Base-by-base conservation (phyloP, 2,329 filamentous ascomycete genomes). In the Xylariaceae sp. region DNA sequence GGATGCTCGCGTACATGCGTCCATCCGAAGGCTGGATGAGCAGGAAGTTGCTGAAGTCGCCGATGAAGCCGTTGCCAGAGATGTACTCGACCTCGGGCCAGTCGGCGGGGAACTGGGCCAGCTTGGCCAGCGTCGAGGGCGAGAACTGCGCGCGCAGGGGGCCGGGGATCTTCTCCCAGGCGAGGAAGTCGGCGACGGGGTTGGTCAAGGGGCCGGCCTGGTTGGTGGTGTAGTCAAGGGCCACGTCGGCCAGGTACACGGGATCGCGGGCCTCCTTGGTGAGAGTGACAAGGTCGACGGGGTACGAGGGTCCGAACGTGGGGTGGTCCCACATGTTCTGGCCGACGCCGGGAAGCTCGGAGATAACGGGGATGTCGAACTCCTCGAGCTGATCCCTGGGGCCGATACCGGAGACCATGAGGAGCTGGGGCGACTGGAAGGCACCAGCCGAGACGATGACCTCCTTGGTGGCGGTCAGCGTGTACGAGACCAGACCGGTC, bases 161-260 rank as follows among this genome's bases (percentile, higher is more conserved):
- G 5, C 14, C 35, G 8, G 59, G 59, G 8, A 61, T 40, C 41
- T 58, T 59, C 46, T 61, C 59, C 42, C 50, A 55, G n/a, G 47
- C 51, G 9, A 50, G 31, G 29, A 56, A 50, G 26, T 54, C 53
- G 15, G 47, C 41, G 30, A 47, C 46, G 16, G 46, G 38, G 11
- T 44, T 52, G 15, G 51, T 54, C 17, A 56, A 41, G 4, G 53
- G 46, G 0, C 59, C 59, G 1, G 46, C 33, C 4, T 24, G 21
- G 21, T 11, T 24, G 21, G 21, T 24, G 21, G 21, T 24, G 11
- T 24, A 24, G 7, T 24, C 21, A 11, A 24, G 21, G 11, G 11
- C 7, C 6, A 24, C 21, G 6, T 24, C 7, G 21, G 21, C 21
- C 6, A 24, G 21, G 21, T 24, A 24, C 6, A 24, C 11, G 11